Evolutionary conservation across 768 basidiomycete genomes (phyloP).

Genomic region (Xanthoconium purpureum): DNA sequence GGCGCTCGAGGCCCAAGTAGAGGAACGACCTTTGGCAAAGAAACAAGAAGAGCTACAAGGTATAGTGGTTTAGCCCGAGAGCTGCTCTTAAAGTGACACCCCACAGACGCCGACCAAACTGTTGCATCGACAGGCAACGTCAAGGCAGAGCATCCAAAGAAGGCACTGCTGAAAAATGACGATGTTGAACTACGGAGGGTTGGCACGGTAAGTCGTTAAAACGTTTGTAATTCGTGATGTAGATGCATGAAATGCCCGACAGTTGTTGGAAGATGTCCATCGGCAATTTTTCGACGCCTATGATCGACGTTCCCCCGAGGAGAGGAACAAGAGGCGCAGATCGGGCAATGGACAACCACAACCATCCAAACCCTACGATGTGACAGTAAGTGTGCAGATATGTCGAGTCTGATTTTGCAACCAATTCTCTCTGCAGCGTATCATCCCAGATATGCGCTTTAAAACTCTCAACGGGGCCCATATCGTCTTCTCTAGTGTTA

Average conservation of each 20-base stretch:
- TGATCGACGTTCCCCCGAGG: slow-evolving; percentile 38
- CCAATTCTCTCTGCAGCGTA: slow-evolving; percentile 47
- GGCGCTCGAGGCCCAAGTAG: slow-evolving; percentile 79
- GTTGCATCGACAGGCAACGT: slow-evolving; percentile 21
- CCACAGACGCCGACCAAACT: slow-evolving; percentile 11
- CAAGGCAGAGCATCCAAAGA: slow-evolving; percentile 50
- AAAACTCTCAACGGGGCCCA: slow-evolving; percentile 76
- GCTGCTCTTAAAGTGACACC: not conserved
- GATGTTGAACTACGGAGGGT: slow-evolving; percentile 80
- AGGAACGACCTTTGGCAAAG: slow-evolving; percentile 84
- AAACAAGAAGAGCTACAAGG: slow-evolving; percentile 76
- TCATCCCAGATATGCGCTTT: slow-evolving; percentile 78
- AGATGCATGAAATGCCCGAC: not conserved
- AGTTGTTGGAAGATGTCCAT: slow-evolving; percentile 87
- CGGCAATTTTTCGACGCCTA: slow-evolving; percentile 69
- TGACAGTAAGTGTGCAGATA: slow-evolving; percentile 56
- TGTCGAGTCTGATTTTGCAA: not conserved
- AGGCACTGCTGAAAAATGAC: slow-evolving; percentile 83
- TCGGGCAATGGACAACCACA: slow-evolving; percentile 23
- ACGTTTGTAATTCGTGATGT: not conserved
- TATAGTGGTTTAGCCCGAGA: slow-evolving; percentile 27
- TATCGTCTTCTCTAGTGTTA: slow-evolving; percentile 91
- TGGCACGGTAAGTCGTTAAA: slow-evolving; percentile 52
- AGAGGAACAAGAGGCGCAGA: slow-evolving; percentile 30
- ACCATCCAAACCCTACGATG: slow-evolving; percentile 54